phyloP scores from a whole-genome alignment of 371 early-diverging fungal genomes.

The Circinella umbellata region DNA sequence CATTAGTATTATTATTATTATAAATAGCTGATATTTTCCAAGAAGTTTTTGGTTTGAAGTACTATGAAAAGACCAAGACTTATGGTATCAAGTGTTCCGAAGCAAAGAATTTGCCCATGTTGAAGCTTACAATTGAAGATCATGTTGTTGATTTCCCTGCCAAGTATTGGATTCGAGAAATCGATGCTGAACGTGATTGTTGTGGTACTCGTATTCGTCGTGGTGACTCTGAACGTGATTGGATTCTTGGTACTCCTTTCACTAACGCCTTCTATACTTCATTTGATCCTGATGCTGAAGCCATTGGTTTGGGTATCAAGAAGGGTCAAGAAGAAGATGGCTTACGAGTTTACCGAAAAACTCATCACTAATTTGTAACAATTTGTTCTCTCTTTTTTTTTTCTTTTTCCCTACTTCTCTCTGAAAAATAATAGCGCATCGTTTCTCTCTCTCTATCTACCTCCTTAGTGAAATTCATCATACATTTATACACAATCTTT shows the following conservation, averaged over 20 bases:
- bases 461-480: no score
- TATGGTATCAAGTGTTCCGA: conserved; percentile 52
- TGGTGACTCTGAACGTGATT: conserved; percentile 46
- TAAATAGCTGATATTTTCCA: conserved; percentile 46
- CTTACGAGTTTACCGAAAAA: conserved; percentile 28
- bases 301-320: conserved; percentile 45
- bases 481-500: no score
- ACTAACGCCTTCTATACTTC: conserved; percentile 54
- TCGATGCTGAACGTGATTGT: conserved; percentile 38
- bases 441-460: no score
- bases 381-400: not conserved
- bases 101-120: conserved; percentile 39
- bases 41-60: conserved; percentile 45
- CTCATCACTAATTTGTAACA: conserved; percentile 9
- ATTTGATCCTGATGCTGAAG: conserved; percentile 42
- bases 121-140: conserved; percentile 41
- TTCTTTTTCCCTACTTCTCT: not conserved
- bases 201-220: conserved; percentile 45
- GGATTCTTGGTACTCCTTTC: conserved; percentile 46
- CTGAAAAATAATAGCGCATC: no score
- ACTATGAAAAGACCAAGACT: conserved; percentile 38
- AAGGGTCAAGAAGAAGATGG: conserved; percentile 40
- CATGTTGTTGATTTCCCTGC: conserved; percentile 43
- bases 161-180: conserved; percentile 45
- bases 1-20: not conserved